phyloP scores from a whole-genome alignment of 1,284 basidiomycete genomes.

The Inonotus hispidus region DNA sequence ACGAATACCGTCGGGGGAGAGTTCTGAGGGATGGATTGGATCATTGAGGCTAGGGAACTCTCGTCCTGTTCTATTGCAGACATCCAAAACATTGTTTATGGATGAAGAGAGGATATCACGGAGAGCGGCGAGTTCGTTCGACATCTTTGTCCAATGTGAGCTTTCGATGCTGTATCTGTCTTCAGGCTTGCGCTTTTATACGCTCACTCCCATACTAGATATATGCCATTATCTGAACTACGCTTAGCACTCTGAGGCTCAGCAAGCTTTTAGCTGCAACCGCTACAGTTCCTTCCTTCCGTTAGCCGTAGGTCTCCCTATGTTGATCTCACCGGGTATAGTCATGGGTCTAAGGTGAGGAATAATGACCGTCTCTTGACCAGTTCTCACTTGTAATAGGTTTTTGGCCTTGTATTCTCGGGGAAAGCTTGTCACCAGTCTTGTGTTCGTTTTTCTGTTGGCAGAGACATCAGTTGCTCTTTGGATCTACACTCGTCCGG shows the following conservation, averaged over 20 bases:
- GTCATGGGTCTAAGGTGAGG: slow-evolving; percentile 10
- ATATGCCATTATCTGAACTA: background rate
- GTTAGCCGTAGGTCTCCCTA: background rate
- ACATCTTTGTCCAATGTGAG: background rate
- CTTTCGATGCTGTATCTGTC: background rate
- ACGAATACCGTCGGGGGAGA: slow-evolving; percentile 12
- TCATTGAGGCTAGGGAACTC: slow-evolving; percentile 4
- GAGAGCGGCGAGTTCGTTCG: slow-evolving; percentile 4
- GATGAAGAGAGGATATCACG: slow-evolving; percentile 14
- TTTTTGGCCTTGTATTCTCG: slow-evolving; percentile 4
- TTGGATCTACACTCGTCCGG: background rate
- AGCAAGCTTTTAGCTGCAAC: background rate
- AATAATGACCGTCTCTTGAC: background rate
- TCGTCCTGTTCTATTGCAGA: slow-evolving; percentile 6
- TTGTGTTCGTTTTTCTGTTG: background rate
- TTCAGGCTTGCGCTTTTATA: too few relatives aligned
- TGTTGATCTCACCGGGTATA: slow-evolving; percentile 1
- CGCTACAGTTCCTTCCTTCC: background rate
- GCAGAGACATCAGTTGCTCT: background rate
- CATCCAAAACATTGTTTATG: slow-evolving; percentile 4
- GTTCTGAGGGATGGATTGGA: slow-evolving; percentile 9
- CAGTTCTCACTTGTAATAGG: background rate
- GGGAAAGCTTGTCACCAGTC: background rate
- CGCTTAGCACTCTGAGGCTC: background rate
- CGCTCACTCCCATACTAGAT: too few relatives aligned